Evolutionary conservation across 2,329 filamentous ascomycete genomes (phyloP).

Genomic region (Chalaropsis thielavioides): DNA sequence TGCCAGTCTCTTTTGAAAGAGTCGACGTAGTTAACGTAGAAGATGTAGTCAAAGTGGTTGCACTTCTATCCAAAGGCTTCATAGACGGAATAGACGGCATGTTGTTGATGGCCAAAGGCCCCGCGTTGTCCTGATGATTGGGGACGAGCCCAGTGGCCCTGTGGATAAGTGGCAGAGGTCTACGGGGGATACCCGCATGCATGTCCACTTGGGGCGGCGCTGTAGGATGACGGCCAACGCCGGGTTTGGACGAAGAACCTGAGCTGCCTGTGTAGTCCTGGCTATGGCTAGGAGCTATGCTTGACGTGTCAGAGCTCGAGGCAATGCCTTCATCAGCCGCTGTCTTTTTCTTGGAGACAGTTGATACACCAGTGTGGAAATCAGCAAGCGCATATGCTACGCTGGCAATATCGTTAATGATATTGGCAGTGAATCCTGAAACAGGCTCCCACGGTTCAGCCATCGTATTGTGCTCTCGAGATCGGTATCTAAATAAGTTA

Average conservation of each 20-base stretch:
- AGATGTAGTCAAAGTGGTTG: neutral
- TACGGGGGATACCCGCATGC: neutral
- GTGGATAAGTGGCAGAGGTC: neutral
- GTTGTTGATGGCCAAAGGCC: neutral
- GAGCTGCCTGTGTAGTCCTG: neutral
- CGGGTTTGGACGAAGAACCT: neutral
- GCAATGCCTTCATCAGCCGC: neutral
- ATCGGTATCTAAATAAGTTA: conserved; percentile 26
- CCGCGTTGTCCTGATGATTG: neutral
- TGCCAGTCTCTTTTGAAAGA: neutral
- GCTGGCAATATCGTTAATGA: conserved; percentile 69
- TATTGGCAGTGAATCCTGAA: conserved; percentile 57
- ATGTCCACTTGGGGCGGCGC: neutral
- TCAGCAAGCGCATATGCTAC: conserved; percentile 76
- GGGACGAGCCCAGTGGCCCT: neutral
- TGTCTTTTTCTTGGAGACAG: neutral
- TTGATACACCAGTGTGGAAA: conserved; percentile 34
- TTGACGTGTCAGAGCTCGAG: neutral
- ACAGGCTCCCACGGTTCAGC: conserved; percentile 68
- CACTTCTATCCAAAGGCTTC: neutral
- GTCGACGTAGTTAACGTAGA: conserved; percentile 1
- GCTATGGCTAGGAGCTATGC: neutral
- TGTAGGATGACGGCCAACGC: neutral
- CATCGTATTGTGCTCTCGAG: conserved; percentile 58
- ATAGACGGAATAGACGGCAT: neutral